Evolutionary conservation across 768 basidiomycete species (phyloP), one percentile per base, ranked within the genome.

Genomic region (Lactifluus pinguis): DNA sequence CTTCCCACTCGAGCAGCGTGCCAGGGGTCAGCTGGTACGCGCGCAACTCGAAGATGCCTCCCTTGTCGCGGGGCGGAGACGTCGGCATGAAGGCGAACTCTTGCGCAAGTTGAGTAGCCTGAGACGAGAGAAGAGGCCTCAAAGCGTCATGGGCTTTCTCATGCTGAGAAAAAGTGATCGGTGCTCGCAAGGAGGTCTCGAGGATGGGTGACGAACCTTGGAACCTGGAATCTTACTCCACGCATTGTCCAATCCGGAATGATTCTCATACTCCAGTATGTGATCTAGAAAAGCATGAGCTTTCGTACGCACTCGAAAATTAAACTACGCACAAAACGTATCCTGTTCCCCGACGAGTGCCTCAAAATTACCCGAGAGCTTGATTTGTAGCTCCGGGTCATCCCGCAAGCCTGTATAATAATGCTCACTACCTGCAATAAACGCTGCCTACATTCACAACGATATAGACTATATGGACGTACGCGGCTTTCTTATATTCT

Each of bases 81-180:
- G 93, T 91, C 6, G 94, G 92, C 70, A 95, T 84, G 76, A 98
- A 95, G 1, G 91, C 92, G 74, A 99, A 99, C 71, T 99, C 95
- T 70, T 93, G 92, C 66, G 82, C 85, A 51, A 95, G 80, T 66
- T 95, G 92, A 15, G 80, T 80, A 34, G 84, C 79, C 45, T 95
- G 84, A 15, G 83, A 85, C 13, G 73, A 78, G 42, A 98, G 71
- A 69, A 82, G 82, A 6, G 94, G 95, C 13, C 92, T 79, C 77
- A 98, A 82, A 25, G 79, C 80, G 63, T 83, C 76, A 73, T 85
- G 92, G 52, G 85, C 79, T 48, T 83, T 75, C 57, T 76, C 72
- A 66, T 94, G 88, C 83, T 90, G 66, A 65, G 48, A 4, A 13
- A 49, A 19, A 17, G 45, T 64, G 38, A 59, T 39, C 1, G 2